These are phyloP conservation scores for Calocera cornea DNA, from an alignment of 768 basidiomycete genomes.

Conservation along the genomic window DNA sequence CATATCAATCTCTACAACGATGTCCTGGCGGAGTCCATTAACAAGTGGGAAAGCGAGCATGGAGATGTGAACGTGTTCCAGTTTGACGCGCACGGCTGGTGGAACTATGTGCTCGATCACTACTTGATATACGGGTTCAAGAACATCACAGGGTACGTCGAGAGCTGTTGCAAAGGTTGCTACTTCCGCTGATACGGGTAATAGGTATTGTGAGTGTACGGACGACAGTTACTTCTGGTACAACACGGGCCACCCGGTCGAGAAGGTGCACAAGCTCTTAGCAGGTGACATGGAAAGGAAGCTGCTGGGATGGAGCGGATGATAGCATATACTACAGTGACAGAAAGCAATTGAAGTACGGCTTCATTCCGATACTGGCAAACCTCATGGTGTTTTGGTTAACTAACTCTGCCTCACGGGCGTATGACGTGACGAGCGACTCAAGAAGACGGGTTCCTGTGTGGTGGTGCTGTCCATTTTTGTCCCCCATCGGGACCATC, in stretches of 20 bases:
- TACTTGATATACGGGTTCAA: slow-evolving; percentile 33
- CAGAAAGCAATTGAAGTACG: not conserved
- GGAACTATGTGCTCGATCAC: slow-evolving; percentile 34
- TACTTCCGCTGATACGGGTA: not conserved
- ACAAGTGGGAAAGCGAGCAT: slow-evolving; percentile 28
- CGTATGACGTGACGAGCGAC: too few relatives aligned
- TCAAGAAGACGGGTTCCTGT: too few relatives aligned
- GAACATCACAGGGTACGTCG: slow-evolving; percentile 34
- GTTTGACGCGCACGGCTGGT: slow-evolving; percentile 41
- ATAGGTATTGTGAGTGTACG: slow-evolving; percentile 38
- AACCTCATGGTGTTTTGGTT: too few relatives aligned
- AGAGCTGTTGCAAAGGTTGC: not conserved
- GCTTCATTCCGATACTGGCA: too few relatives aligned
- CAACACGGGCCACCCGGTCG: slow-evolving; percentile 39
- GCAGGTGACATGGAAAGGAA: slow-evolving; percentile 32
- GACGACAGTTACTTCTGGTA: slow-evolving; percentile 42
- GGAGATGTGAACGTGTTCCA: slow-evolving; percentile 31
- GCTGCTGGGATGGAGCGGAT: slow-evolving; percentile 18
- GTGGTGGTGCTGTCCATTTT: too few relatives aligned
- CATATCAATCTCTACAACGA: slow-evolving; percentile 34
- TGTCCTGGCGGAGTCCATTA: slow-evolving; percentile 27
- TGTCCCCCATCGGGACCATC: too few relatives aligned
- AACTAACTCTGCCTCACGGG: too few relatives aligned
- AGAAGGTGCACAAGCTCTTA: slow-evolving; percentile 34
- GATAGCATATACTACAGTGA: not conserved